A percentile compares a stretch with the other conserved stretches of the same genome.
phyloP scores from a whole-genome alignment of 176 grass and related monocot species.

The Luzula sylvatica region DNA sequence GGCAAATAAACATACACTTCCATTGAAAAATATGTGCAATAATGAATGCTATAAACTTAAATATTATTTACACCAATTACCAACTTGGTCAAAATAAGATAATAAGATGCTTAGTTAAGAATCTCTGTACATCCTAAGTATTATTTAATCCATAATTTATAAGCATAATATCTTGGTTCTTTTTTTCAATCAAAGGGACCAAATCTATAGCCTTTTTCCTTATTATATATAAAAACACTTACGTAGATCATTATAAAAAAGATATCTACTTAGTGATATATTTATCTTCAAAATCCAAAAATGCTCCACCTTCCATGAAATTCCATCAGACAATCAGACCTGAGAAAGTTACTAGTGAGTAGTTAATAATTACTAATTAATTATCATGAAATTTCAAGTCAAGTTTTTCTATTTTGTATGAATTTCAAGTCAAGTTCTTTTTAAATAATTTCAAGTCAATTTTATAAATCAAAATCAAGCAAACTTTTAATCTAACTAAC shows the following conservation, averaged over 20 bases:
- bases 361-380: neutral
- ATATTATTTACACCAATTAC: neutral
- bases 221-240: constrained; percentile 17
- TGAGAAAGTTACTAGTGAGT: neutral
- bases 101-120: constrained; percentile 9
- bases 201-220: constrained; percentile 9
- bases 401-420: neutral
- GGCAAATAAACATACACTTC: no score
- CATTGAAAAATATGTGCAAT: no score
- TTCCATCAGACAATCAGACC: no score
- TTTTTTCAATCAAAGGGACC: constrained; percentile 17
- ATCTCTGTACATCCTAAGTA: neutral
- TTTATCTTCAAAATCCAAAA: neutral
- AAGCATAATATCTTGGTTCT: constrained; percentile 22
- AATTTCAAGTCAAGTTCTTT: no score
- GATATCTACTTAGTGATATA: no score
- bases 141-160: constrained; percentile 9
- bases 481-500: no score
- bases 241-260: neutral
- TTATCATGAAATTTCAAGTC: constrained; percentile 1
- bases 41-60: no score
- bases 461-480: no score
- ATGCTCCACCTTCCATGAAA: neutral
- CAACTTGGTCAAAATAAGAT: neutral
- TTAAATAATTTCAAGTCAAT: no score